A percentile compares a stretch with the other conserved stretches of the same genome.
phyloP scores from a whole-genome alignment of 2,329 filamentous ascomycete species.

The Fusarium burgessii region DNA sequence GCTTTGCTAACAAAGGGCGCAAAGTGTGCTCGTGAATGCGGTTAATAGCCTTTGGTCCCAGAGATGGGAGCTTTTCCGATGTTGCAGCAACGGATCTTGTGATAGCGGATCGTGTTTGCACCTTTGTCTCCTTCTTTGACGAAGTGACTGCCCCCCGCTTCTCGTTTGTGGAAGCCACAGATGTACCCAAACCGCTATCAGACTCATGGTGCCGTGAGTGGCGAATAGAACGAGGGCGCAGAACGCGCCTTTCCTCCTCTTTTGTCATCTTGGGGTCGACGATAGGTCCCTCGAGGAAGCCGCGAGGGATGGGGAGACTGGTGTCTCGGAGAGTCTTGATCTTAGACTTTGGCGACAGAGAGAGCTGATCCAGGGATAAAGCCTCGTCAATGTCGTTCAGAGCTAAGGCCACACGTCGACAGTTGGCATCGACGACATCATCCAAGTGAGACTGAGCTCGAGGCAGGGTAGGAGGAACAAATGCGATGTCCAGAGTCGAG shows the following conservation, averaged over 20 bases:
- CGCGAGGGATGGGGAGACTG: conserved; percentile 69
- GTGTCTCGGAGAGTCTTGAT: conserved; percentile 62
- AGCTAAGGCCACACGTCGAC: conserved; percentile 75
- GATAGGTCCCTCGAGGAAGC: conserved; percentile 68
- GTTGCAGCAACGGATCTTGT: conserved; percentile 69
- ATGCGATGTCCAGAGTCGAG: conserved; percentile 54
- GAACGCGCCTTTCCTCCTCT: conserved; percentile 60
- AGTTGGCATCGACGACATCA: conserved; percentile 77
- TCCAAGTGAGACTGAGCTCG: conserved; percentile 78
- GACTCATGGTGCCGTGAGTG: conserved; percentile 76
- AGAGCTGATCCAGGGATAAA: conserved; percentile 59
- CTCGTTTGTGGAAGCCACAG: conserved; percentile 72
- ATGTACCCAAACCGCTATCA: conserved; percentile 90
- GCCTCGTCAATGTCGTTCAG: conserved; percentile 74
- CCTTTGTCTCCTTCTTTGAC: conserved; percentile 54
- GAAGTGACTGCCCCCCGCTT: conserved; percentile 59
- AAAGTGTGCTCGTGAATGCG: conserved; percentile 85
- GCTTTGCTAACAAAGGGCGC: conserved; percentile 79
- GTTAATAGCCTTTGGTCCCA: conserved; percentile 77
- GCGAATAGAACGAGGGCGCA: conserved; percentile 67
- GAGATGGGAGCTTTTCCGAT: conserved; percentile 65
- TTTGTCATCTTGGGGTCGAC: conserved; percentile 62
- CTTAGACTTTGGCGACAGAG: conserved; percentile 53
- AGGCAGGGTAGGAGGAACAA: conserved; percentile 67
- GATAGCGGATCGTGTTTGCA: conserved; percentile 60